These are phyloP conservation scores for Phylloporus scabripes DNA, from an alignment of 768 basidiomycete genomes.

Conservation along the genomic window DNA sequence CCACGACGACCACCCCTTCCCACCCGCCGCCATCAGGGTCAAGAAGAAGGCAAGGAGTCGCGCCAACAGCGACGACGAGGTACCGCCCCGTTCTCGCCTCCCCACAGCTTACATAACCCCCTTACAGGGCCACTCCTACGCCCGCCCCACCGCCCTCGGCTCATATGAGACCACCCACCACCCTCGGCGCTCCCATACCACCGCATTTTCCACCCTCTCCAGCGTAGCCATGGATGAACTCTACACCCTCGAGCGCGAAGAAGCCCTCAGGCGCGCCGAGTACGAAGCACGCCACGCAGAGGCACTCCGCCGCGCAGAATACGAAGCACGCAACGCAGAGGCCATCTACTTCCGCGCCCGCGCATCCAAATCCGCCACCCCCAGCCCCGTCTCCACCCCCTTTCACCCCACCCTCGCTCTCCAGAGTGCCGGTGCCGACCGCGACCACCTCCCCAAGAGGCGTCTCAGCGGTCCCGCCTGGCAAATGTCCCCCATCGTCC, in stretches of 20 bases:
- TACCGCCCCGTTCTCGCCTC: conserved; percentile 29
- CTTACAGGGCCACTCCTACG: conserved; percentile 50
- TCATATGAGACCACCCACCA: conserved; percentile 37
- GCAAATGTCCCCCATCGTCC: conserved; percentile 40
- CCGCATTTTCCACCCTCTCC: conserved; percentile 61
- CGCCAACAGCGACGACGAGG: conserved; percentile 82
- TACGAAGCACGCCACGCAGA: conserved; percentile 77
- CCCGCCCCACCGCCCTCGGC: conserved; percentile 43
- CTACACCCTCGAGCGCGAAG: conserved; percentile 80
- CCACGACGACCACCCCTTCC: conserved; percentile 27
- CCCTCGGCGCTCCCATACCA: conserved; percentile 30
- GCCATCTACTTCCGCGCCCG: conserved; percentile 33
- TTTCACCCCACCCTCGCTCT: conserved; percentile 24
- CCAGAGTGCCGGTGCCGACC: conserved; percentile 30
- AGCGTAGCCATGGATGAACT: conserved; percentile 85
- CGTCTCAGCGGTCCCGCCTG: conserved; percentile 53
- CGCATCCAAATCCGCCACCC: conserved; percentile 61
- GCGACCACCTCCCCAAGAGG: conserved; percentile 25
- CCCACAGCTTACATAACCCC: conserved; percentile 26
- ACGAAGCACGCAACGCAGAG: conserved; percentile 49
- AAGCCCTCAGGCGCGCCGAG: conserved; percentile 79
- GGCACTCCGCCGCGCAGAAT: conserved; percentile 58
- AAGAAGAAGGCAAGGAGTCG: conserved; percentile 79
- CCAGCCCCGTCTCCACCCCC: conserved; percentile 53
- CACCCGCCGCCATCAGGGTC: conserved; percentile 32